These are phyloP conservation scores for Claviceps sp. DNA, from an alignment of 2,329 filamentous ascomycete genomes.

Conservation along the genomic window DNA sequence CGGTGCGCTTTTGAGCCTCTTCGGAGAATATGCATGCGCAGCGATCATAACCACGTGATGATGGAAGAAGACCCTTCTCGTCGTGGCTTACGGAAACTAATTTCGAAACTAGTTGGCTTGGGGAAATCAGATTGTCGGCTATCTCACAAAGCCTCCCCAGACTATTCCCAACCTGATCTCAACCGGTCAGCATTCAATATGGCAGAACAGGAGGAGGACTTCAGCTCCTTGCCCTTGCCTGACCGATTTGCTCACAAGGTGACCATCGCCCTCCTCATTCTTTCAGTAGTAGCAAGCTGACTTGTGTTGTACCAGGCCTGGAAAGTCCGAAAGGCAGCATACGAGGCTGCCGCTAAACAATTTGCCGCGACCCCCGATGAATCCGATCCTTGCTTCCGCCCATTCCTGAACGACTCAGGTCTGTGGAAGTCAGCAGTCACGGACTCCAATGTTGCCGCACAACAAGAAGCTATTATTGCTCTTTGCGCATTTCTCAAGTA, in stretches of 20 bases:
- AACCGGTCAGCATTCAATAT: slow-evolving; percentile 31
- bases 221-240: slow-evolving; percentile 59
- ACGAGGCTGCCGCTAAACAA: slow-evolving; percentile 80
- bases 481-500: slow-evolving; percentile 89
- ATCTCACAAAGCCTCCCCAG: slow-evolving; percentile 7
- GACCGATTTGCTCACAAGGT: slow-evolving; percentile 80
- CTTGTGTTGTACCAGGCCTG: slow-evolving; percentile 45
- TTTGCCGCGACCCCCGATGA: slow-evolving; percentile 81
- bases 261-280: slow-evolving; percentile 1
- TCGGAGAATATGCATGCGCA: background rate
- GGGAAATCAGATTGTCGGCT: slow-evolving; percentile 5
- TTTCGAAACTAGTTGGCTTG: slow-evolving; percentile 15
- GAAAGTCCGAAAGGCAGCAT: slow-evolving; percentile 93
- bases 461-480: slow-evolving; percentile 80
- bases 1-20: background rate
- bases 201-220: slow-evolving; percentile 77
- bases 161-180: slow-evolving; percentile 9
- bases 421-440: slow-evolving; percentile 87
- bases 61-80: slow-evolving; percentile 13
- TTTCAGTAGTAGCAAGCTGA: slow-evolving; percentile 3
- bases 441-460: slow-evolving; percentile 93
- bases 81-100: slow-evolving; percentile 18
- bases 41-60: background rate
- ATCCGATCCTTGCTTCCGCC: slow-evolving; percentile 69
- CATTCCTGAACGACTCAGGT: slow-evolving; percentile 71